Conservation (phyloP, 495 filamentous ascomycete species). For the Xylaria nigripes region DNA sequence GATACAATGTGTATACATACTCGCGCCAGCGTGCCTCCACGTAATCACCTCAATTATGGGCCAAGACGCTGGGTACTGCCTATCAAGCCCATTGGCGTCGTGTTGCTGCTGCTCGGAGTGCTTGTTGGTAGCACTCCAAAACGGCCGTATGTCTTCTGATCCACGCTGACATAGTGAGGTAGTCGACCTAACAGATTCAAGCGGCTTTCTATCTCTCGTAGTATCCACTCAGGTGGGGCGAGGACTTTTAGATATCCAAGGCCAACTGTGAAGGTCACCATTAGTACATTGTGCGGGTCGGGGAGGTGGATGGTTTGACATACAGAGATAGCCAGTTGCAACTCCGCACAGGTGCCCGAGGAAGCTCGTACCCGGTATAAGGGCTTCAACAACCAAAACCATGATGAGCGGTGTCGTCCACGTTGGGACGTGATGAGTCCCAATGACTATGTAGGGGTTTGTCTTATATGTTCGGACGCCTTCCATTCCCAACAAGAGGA, state of each 20-base stretch:
- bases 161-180: constrained; percentile 83
- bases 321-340: constrained; percentile 76
- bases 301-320: constrained; percentile 21
- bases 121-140: constrained; percentile 76
- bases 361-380: constrained; percentile 73
- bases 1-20: constrained; percentile 7
- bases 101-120: constrained; percentile 35
- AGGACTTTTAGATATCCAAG: constrained; percentile 79
- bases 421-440: constrained; percentile 72
- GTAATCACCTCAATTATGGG: constrained; percentile 28
- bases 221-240: constrained; percentile 69
- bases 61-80: constrained; percentile 60
- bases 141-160: constrained; percentile 94
- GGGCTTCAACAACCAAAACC: constrained; percentile 58
- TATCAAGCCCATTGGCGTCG: constrained; percentile 50
- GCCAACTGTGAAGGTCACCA: constrained; percentile 47
- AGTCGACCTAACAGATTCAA: constrained; percentile 72
- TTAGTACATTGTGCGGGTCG: constrained; percentile 11
- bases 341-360: constrained; percentile 81
- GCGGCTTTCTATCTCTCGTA: constrained; percentile 78
- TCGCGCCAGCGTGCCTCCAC: not conserved
- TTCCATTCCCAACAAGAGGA: constrained; percentile 75
- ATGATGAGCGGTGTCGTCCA: constrained; percentile 80
- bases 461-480: constrained; percentile 66
- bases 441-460: constrained; percentile 68